Base-by-base conservation (phyloP, 495 filamentous ascomycete species). In the Neurospora sp. region DNA sequence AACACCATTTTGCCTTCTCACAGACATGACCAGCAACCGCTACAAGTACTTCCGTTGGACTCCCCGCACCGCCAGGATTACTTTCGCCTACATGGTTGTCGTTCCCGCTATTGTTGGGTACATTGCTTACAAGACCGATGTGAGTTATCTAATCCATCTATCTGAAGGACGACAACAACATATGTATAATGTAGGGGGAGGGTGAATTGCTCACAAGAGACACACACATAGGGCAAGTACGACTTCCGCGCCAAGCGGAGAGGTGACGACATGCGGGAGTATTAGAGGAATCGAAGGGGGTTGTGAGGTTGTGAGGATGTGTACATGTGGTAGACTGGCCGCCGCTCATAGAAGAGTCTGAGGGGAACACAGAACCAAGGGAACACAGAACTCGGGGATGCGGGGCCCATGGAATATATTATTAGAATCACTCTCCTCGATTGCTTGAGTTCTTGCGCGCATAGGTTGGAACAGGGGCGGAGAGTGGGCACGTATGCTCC, bases 31-130 rank as follows among this genome's bases (percentile, higher is more conserved):
- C 77, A 81, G 85, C 76, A 94, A 96, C 85, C 92, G 96, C 70
- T 91, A 94, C 89, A 94, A 92, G 84, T 97, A 94, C 89, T 99
- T 98, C 88, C 89, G 93, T 78, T 98, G 92, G 92, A 98, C 91
- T 17, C 87, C 89, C 34, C 87, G 92, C 76, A 96, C 94, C 62
- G 93, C 92, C 34, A 89, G 89, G 86, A 75, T 97, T 74, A 91
- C 89, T 5, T 88, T 97, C 77, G 79, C 90, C 39, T 97, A 93
- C 83, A 86, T 91, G 72, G 82, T 89, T 36, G 82, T 88, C 42
- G 87, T 98, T 31, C 96, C 96, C 7, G 79, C 82, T 39, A 82
- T 90, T 40, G 48, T 97, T 71, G 90, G 89, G 40, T 90, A 90
- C 74, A 70, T 94, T 42, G 93, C 87, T 24, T 96, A 90, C 78